Base-by-base conservation (phyloP, 805 yeast species). In the Priceomyces haplophilus region DNA sequence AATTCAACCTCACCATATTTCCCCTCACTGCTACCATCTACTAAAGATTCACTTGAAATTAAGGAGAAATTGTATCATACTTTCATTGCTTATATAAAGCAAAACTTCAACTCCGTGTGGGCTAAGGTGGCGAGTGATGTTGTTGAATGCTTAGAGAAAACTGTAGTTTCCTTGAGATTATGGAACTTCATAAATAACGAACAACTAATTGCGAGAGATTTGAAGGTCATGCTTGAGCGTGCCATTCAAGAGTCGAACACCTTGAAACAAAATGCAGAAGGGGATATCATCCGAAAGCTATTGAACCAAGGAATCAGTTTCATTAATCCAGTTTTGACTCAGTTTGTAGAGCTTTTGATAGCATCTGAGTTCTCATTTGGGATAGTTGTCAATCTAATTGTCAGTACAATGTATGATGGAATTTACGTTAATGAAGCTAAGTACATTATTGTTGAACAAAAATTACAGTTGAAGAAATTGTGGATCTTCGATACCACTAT, bases 1-100 rank as follows among this genome's bases (percentile, higher is more conserved):
- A 55, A 62, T 15, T 79, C 88, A 3, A 64, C 65, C 1, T 80
- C 87, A 0, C 62, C 68, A 4, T 83, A 80, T 49, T 64, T 83
- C 15, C 82, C 88, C 3, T 69, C 77, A 3, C 61, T 73, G 33
- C 61, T 75, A 8, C 73, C 81, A 1, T 72, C 82, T 1, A 51
- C 81, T 8, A 68, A 64, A 7, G 76, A 73, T 13, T 82, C 79
- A 44, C 65, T 87, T 29, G 61, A 59, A 3, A 60, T 74, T 41
- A 76, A 95, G 40, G 61, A 70, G 3, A 54, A 62, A 4, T 69
- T 74, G 38, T 64, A 72, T 38, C 61, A 64, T 40, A 68, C 65
- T 40, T 65, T 85, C 13, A 65, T 80, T 8, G 53, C 54, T 2
- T 83, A 70, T 47, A 59, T 73, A 11, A 59, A 68, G 29, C 41